A percentile compares a stretch with the other conserved stretches of the same genome.
Conservation (phyloP, 257 asterid genomes). For the Capsicum pubescens region DNA sequence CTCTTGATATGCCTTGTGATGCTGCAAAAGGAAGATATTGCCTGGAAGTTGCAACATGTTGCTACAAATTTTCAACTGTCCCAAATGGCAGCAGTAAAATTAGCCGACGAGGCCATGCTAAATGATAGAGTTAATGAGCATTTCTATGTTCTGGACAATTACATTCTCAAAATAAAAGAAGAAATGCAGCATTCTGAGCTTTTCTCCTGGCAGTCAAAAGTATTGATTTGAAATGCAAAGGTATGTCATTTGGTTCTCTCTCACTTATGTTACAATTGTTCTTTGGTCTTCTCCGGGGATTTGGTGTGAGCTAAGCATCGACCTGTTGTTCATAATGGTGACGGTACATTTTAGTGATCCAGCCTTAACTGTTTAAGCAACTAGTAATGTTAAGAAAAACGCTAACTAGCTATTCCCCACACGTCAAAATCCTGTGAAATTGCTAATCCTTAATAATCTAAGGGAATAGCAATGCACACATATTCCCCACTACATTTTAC, state of each 20-base stretch:
- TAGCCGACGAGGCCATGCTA: slow-evolving; percentile 63
- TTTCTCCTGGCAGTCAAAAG: slow-evolving; percentile 75
- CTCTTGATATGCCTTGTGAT: slow-evolving; percentile 70
- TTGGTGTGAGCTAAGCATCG: slow-evolving; percentile 7
- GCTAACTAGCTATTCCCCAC: background rate
- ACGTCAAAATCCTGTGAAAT: background rate
- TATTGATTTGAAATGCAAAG: slow-evolving; percentile 48
- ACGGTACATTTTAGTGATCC: background rate
- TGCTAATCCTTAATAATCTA: background rate
- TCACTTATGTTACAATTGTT: background rate
- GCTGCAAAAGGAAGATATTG: slow-evolving; percentile 72
- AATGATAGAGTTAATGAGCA: slow-evolving; percentile 55
- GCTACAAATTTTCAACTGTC: slow-evolving; percentile 74
- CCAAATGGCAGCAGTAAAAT: slow-evolving; percentile 80
- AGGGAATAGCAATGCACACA: background rate
- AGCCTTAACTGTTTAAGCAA: background rate
- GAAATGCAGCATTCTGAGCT: slow-evolving; percentile 61
- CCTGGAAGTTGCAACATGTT: slow-evolving; percentile 71
- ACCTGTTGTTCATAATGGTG: background rate
- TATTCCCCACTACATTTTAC: background rate
- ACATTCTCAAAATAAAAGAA: slow-evolving; percentile 51
- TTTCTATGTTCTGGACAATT: slow-evolving; percentile 60
- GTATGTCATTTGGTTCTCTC: slow-evolving; percentile 4
- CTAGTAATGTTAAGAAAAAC: background rate
- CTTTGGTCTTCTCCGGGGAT: background rate